Evolutionary conservation across 73 alveolate species (phyloP), one percentile per base, ranked within the genome.

Genomic region (Paramecium primaurelia): DNA sequence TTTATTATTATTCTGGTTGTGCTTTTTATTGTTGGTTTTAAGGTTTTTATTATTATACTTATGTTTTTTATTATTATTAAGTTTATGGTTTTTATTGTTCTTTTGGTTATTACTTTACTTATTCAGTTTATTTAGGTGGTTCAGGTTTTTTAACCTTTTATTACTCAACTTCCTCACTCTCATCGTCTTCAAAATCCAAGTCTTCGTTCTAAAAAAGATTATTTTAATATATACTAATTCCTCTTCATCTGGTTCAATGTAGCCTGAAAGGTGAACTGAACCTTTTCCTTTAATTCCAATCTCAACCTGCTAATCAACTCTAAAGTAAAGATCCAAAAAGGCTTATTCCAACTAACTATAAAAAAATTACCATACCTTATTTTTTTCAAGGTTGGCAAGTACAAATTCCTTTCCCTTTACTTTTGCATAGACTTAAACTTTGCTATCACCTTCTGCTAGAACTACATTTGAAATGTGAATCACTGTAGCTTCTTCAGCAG

Each of bases 171-270:
- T 92, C 97, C 42, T 92, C 95, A 11, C 90, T 95, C 22, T 94
- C 96, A 10, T 89, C 96, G 26, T 94, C 97, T 25, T 86, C 93
- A 22, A 69, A 71, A 25, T 88, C 94, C 14, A 80, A 95, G 9
- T 68, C 96, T 5, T 86, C 92, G 69, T 26, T 87, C 51, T 34
- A 77, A 40, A 18, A 34, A 28, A 73, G 22, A 58, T 64, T 36
- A 45, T 87, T 34, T 59, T 40, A 58, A 77, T 30, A 88, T 71
- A 92, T 32, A 59, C 97, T 45, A 87, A 54, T 58, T 86, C 92
- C 26, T 92, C 97, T 32, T 94, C 88, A 26, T 94, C 93, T 36
- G 97, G 97, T 71, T 95, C 97, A 58, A 92, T 77, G 93, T 93
- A 95, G 3, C 97, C 97, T 25, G 93, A 58, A 26, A 95, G 92